Evolutionary conservation across 1,284 basidiomycete species (phyloP), one percentile per base, ranked within the genome.

Genomic region (Mycosarcoma mackinlayi): DNA sequence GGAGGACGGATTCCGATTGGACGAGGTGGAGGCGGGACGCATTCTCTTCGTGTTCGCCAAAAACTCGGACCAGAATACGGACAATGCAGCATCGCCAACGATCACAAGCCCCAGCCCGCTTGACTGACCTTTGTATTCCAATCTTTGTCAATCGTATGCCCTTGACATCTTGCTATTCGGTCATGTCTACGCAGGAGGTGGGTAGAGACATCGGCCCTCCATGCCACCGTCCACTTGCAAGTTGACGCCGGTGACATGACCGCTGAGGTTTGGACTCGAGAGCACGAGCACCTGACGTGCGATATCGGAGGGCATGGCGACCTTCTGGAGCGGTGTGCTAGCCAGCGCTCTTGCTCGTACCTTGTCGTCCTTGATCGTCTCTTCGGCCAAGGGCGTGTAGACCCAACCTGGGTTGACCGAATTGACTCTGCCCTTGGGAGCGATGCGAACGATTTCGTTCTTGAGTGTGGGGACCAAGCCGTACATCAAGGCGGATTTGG

Each of bases 391-490:
- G 0, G 87, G 86, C 14, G 89, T 90, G 60, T 82, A 85, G 6
- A 88, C 87, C 89, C 89, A 91, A 7, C 90, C 90, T 6, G 90
- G 90, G 0, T 87, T 89, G 19, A 91, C 85, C 47, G 86, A 85
- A 69, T 91, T 91, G n/a, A 91, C 89, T 14, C 90, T 85, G 0
- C 86, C 90, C 45, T 81, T 85, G 0, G 90, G 89, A 0, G 89
- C 89, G 64, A 91, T 88, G 80, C 88, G 87, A 27, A 91, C 90
- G 55, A 91, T 91, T 81, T 92, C 90, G 77, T 91, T 91, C 83
- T 91, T 91, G 64, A 91, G 84, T 3, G 88, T 86, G 62, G 89
- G 84, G 1, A 87, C 87, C 35, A 91, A 80, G 1, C 90, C 90
- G 63, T 90, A 89, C 88, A 91, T 91, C 84, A 92, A 86, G 1